A percentile compares a stretch with the other conserved stretches of the same genome.
These are phyloP conservation scores for Xerophyta viscosa DNA, from an alignment of 106 monocot genomes.

Conservation along the genomic window DNA sequence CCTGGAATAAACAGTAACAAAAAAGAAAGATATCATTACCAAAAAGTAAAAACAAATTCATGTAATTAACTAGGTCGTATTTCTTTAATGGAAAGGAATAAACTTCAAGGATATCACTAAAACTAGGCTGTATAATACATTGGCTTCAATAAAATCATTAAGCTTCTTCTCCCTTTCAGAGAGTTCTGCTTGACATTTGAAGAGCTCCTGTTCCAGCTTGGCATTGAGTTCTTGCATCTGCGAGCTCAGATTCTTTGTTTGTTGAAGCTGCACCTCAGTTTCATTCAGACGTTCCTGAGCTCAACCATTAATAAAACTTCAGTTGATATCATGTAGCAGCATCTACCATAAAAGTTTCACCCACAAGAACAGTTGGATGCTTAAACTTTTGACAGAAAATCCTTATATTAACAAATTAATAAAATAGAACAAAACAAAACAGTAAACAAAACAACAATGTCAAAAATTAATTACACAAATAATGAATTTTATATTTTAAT, in stretches of 20 bases:
- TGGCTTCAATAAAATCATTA: conserved; percentile 43
- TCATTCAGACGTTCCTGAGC: conserved; percentile 34
- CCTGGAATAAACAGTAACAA: conserved; percentile 22
- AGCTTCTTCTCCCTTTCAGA: conserved; percentile 58
- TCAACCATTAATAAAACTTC: background rate
- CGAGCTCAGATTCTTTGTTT: conserved; percentile 31
- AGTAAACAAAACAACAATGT: too few relatives aligned
- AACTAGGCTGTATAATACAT: conserved; percentile 21
- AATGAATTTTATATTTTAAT: too few relatives aligned
- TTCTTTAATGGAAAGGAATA: background rate
- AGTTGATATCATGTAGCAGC: background rate
- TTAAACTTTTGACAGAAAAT: too few relatives aligned
- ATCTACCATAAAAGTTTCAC: too few relatives aligned
- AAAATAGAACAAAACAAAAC: too few relatives aligned
- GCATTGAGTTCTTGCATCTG: conserved; percentile 48
- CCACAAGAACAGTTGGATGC: too few relatives aligned
- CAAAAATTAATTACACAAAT: too few relatives aligned
- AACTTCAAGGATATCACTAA: background rate
- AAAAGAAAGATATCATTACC: too few relatives aligned
- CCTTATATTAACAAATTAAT: too few relatives aligned
- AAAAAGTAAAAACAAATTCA: too few relatives aligned
- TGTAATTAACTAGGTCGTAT: too few relatives aligned
- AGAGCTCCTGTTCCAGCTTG: conserved; percentile 54
- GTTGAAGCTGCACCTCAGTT: conserved; percentile 29
- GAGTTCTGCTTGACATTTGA: conserved; percentile 39